Conservation (phyloP, 139 green algal species). For the Chlamydomonas sp. region DNA sequence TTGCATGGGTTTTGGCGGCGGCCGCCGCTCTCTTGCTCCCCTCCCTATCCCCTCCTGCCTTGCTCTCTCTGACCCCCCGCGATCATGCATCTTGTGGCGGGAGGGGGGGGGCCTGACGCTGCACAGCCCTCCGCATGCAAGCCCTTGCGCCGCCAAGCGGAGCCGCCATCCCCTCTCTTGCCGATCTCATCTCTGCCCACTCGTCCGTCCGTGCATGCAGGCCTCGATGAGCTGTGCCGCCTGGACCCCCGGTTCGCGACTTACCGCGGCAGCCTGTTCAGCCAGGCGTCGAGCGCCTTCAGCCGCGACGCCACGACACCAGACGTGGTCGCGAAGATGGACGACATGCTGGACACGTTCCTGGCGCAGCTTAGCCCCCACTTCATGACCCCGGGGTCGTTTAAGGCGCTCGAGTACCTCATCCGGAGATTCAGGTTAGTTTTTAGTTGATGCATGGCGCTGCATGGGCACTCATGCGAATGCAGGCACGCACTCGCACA, state of each 20-base stretch:
- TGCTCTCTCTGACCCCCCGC: neutral
- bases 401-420: slow-evolving; percentile 81
- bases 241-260: slow-evolving; percentile 58
- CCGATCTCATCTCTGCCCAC: neutral
- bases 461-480: slow-evolving; percentile 26
- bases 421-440: slow-evolving; percentile 74
- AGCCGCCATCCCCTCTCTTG: neutral
- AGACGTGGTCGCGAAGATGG: slow-evolving; percentile 43
- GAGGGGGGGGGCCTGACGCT: neutral
- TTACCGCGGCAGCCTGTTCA: slow-evolving; percentile 68
- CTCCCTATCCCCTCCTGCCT: neutral
- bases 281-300: slow-evolving; percentile 25
- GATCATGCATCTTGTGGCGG: neutral
- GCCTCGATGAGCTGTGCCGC: slow-evolving; percentile 60
- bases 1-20: neutral
- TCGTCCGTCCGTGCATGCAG: too few relatives aligned
- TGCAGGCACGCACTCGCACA: neutral
- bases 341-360: slow-evolving; percentile 54
- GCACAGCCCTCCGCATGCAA: neutral
- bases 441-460: neutral
- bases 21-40: neutral
- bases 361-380: slow-evolving; percentile 64
- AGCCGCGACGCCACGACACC: slow-evolving; percentile 54
- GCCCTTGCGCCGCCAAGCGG: neutral
- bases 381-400: slow-evolving; percentile 59